phyloP scores from a whole-genome alignment of 345 rosid genomes.

The Abelmoschus esculentus region DNA sequence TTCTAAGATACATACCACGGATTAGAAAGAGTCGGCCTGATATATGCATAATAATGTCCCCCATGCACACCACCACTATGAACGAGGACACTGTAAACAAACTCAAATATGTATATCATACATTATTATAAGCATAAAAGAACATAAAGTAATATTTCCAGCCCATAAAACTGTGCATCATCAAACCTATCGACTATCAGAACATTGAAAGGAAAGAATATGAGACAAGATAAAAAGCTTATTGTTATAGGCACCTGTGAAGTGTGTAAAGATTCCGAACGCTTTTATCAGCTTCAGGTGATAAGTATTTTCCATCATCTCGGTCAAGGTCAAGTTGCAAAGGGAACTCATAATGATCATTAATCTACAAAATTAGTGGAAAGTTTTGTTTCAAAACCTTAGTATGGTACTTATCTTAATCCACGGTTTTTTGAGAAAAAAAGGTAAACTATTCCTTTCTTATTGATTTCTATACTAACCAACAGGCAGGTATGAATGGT shows the following conservation, averaged over 20 bases:
- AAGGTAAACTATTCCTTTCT: neutral
- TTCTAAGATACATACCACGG: constrained; percentile 51
- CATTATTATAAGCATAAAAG: neutral
- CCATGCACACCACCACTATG: constrained; percentile 98
- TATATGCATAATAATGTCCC: constrained; percentile 97
- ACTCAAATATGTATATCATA: constrained; percentile 13
- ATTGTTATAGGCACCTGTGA: constrained; percentile 47
- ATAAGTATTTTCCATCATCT: constrained; percentile 69
- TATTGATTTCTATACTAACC: neutral
- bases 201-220: neutral
- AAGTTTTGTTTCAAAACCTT: neutral
- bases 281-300: constrained; percentile 85
- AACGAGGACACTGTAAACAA: constrained; percentile 78
- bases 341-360: constrained; percentile 97
- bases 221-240: neutral
- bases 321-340: constrained; percentile 93
- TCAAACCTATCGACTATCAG: neutral
- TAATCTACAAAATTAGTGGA: constrained; percentile 48
- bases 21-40: constrained; percentile 89
- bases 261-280: constrained; percentile 87
- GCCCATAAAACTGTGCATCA: neutral
- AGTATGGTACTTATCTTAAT: neutral
- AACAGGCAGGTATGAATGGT: neutral
- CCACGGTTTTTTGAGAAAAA: neutral
- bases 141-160: neutral